phyloP scores from a whole-genome alignment of 2,329 filamentous ascomycete genomes.

The Chaetothyriales sp. region DNA sequence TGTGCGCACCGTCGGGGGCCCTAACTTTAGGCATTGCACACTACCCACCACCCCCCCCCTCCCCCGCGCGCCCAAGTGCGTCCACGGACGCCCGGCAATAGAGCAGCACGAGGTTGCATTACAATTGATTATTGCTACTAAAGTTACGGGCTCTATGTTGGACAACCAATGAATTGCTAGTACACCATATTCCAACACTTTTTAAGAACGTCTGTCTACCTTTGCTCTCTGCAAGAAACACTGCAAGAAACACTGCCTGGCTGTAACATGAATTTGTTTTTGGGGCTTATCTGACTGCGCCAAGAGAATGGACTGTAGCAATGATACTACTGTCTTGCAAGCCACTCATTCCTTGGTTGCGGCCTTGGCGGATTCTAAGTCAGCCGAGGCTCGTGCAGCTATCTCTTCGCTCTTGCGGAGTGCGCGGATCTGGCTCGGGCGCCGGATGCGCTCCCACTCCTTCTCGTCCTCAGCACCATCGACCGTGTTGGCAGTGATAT shows the following conservation, averaged over 20 bases:
- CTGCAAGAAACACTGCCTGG: too few relatives aligned
- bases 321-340: not conserved
- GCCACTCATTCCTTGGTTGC: not conserved
- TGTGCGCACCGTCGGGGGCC: too few relatives aligned
- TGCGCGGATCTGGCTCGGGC: constrained; percentile 3
- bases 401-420: constrained; percentile 5
- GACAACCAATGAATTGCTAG: not conserved
- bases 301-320: too few relatives aligned
- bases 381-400: constrained; percentile 1
- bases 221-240: too few relatives aligned
- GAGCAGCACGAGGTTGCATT: not conserved
- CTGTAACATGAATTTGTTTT: too few relatives aligned
- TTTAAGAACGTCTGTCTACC: too few relatives aligned
- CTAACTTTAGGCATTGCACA: too few relatives aligned
- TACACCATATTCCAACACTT: too few relatives aligned
- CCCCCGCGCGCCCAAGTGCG: too few relatives aligned
- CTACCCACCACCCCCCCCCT: too few relatives aligned
- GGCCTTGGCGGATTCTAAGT: not conserved
- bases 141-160: not conserved
- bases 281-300: too few relatives aligned
- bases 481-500: not conserved
- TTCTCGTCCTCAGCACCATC: constrained; percentile 9
- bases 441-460: constrained; percentile 14
- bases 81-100: not conserved
- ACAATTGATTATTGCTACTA: not conserved